Evolutionary conservation across 116 monocot genomes (phyloP), one percentile per base, ranked within the genome.

Genomic region (Cymodocea nodosa): DNA sequence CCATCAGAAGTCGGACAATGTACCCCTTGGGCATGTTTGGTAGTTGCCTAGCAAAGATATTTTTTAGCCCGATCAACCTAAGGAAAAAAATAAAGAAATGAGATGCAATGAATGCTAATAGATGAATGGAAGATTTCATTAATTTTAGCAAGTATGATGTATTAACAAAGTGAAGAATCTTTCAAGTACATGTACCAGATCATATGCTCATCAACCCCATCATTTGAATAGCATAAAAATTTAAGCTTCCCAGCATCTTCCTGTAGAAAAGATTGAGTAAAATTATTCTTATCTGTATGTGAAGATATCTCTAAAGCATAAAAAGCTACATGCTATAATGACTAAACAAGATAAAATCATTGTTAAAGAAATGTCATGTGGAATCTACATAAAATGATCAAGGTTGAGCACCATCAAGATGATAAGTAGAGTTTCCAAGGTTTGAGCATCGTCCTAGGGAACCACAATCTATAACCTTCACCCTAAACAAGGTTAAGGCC

Each of bases 21-120:
- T 98, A 98, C 65, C 89, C 92, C 77, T 81, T 98, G 51, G 98
- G 98, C 98, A 98, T 98, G 68, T 98, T 98, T 71, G 92, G 92
- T 53, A 98, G 92, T 73, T 98, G 98, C 73, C 86, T 78, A n/a
- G 84, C 85, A 82, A 98, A 98, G 75, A 98, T 92, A 64, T 98
- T 98, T 69, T 98, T 91, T 78, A 98, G 70, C 62, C 98, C 98
- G 66, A 98, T 84, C 58, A 98, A 72, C 98, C 98, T 98, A 75
- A 35, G 60, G 37, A 34, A 52, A 67, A 56, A 61, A 17, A 11
- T 1, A 23, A 48, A 69, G 15, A 34, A 44, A 15, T 60, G 30
- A 19, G 15, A 63, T 20, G 11, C 39, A 52, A 18, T 14, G 20
- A 13, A 54, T 25, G 50, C 15, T 36, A 14, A 34, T 50, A 12